Evolutionary conservation across 768 basidiomycete genomes (phyloP), one percentile per base, ranked within the genome.

Genomic region (Candolleomyces eurysporus): DNA sequence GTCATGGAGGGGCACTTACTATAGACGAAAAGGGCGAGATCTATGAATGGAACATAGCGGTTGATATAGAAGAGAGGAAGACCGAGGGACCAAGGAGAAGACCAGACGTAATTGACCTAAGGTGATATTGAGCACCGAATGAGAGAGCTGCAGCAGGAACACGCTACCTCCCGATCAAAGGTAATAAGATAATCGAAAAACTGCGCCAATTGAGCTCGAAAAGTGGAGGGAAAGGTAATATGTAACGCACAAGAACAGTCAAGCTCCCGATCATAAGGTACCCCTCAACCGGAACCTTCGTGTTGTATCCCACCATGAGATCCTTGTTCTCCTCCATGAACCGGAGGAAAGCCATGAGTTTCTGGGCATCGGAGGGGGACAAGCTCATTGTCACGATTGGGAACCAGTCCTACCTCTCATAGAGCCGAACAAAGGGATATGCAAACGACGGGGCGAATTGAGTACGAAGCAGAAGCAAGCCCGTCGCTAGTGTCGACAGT

Each of bases 101-200:
- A 46, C 64, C 64, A 65, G 30, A 60, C 64, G 26, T 65, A 58
- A 19, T 62, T 60, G n/a, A 60, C 49, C 61, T 65, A 40, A 7
- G 19, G 9, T 48, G 22, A 30, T 17, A 7, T 30, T 17, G 3
- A 40, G 17, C 3, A 26, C 46, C 4, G 8, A 26, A 43, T 6
- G 16, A 11, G 53, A 19, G 17, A 48, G 19, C 19, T 48, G 4
- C 45, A 58, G 22, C 11, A 45, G 9, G 57, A 48, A n/a, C 14
- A 16, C 21, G 50, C 45, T 40, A 54, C 59, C 51, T 60, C 59
- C 26, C 42, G 40, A 31, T 60, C 59, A 13, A 60, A 54, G 16
- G 59, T 60, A 42, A 39, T 13, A 10, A 60, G 10, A 46, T 60
- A 60, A 36, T 60, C 59, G 36, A 21, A 59, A 16, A 22, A 13